These are phyloP conservation scores for Pyrenophora tritici-repentis DNA, from an alignment of 2,329 filamentous ascomycete genomes.

Conservation along the genomic window DNA sequence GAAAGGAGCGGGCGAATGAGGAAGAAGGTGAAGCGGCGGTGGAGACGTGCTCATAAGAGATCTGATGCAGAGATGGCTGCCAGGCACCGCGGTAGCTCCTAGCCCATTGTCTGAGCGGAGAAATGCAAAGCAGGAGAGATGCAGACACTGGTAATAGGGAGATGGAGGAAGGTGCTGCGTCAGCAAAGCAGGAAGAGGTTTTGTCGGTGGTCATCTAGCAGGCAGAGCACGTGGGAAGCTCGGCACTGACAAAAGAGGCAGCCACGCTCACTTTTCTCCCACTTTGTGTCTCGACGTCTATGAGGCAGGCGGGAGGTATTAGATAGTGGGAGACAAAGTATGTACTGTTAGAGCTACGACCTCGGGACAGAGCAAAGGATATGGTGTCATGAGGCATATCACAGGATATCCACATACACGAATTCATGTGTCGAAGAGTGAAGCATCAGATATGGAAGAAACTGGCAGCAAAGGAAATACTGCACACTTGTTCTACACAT, in stretches of 20 bases:
- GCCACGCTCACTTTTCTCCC: slow-evolving; percentile 63
- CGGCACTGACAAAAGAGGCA: slow-evolving; percentile 34
- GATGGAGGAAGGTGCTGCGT: slow-evolving; percentile 29
- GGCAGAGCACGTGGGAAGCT: slow-evolving; percentile 38
- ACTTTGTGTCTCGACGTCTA: slow-evolving; percentile 72
- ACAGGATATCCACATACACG: neutral
- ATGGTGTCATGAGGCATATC: neutral
- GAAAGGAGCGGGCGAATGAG: slow-evolving; percentile 46
- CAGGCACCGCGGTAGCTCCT: slow-evolving; percentile 31
- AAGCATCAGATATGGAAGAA: neutral
- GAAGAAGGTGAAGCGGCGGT: slow-evolving; percentile 41
- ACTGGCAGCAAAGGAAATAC: neutral
- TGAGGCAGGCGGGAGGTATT: slow-evolving; percentile 64
- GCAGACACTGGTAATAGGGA: slow-evolving; percentile 17
- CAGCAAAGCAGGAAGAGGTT: slow-evolving; percentile 27
- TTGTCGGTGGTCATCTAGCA: slow-evolving; percentile 37
- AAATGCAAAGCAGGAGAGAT: slow-evolving; percentile 21
- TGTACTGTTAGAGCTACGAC: neutral
- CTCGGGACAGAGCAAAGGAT: no score
- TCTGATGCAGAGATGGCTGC: slow-evolving; percentile 26
- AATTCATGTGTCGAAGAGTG: neutral
- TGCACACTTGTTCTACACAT: neutral
- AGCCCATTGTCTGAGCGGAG: slow-evolving; percentile 24
- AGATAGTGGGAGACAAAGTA: slow-evolving; percentile 65
- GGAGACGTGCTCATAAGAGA: slow-evolving; percentile 29